A percentile compares a stretch with the other conserved stretches of the same genome.
phyloP scores from a whole-genome alignment of 257 asterid species.

The Craterostigma plantagineum region DNA sequence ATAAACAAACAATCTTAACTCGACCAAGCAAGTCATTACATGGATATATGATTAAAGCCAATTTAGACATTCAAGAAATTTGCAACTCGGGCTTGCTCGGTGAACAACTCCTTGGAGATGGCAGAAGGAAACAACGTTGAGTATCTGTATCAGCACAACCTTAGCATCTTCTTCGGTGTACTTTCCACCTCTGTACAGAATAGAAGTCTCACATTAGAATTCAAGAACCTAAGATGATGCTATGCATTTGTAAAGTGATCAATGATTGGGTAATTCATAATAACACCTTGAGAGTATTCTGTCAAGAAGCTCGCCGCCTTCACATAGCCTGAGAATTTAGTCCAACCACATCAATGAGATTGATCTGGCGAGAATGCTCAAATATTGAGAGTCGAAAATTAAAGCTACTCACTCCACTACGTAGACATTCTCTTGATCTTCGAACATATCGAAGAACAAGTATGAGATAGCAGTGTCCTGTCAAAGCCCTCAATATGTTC shows the following conservation, averaged over 20 bases:
- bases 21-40: not conserved
- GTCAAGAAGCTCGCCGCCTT: slow-evolving; percentile 47
- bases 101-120: slow-evolving; percentile 97
- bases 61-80: slow-evolving; percentile 18
- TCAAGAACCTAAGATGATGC: no score
- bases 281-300: slow-evolving; percentile 4
- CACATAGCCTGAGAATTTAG: slow-evolving; percentile 56
- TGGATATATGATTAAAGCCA: not conserved
- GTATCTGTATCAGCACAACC: slow-evolving; percentile 60
- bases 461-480: slow-evolving; percentile 63
- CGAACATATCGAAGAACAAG: slow-evolving; percentile 63
- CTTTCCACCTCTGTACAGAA: slow-evolving; percentile 59
- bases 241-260: not conserved
- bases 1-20: no score
- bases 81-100: slow-evolving; percentile 91
- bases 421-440: slow-evolving; percentile 78
- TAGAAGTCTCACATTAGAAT: not conserved
- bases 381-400: no score
- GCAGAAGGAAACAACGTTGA: slow-evolving; percentile 61
- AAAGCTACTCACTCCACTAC: slow-evolving; percentile 99
- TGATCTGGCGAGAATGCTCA: no score
- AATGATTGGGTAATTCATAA: not conserved
- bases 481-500: slow-evolving; percentile 80
- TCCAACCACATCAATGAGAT: no score
- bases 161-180: slow-evolving; percentile 77